These are phyloP conservation scores for Sequoiadendron giganteum DNA, from an alignment of 75 land plant genomes.

Conservation along the genomic window DNA sequence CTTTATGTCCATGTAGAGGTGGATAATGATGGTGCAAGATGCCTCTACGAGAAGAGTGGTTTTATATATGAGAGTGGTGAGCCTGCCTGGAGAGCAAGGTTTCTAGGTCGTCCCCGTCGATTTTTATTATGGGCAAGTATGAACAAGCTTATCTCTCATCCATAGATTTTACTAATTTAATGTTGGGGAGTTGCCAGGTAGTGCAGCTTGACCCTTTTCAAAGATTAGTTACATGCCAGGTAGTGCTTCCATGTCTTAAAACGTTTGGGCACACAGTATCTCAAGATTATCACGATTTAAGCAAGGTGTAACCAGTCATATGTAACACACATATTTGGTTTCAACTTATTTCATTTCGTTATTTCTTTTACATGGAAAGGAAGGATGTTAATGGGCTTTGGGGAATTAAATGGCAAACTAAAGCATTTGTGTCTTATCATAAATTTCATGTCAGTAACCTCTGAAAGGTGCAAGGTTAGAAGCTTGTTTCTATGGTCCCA, in stretches of 20 bases:
- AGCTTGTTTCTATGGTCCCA: background rate
- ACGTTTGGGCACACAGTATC: background rate
- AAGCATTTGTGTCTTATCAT: background rate
- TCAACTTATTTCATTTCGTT: background rate
- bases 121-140: constrained; percentile 60
- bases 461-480: background rate
- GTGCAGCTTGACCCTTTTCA: background rate
- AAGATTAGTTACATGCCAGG: background rate
- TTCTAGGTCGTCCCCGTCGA: constrained; percentile 71
- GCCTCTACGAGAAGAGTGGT: constrained; percentile 70
- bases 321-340: background rate
- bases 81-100: constrained; percentile 76
- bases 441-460: background rate
- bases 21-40: constrained; percentile 73
- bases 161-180: background rate
- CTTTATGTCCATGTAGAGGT: constrained; percentile 87
- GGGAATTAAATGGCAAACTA: background rate
- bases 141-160: background rate
- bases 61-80: constrained; percentile 79
- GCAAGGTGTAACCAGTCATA: background rate
- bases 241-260: background rate
- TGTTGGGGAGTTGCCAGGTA: background rate
- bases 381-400: background rate
- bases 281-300: background rate
- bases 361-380: background rate